Percentiles rank a stretch among this genome's conserved stretches.
phyloP scores from a whole-genome alignment of 2,329 filamentous ascomycete species.

The Colletotrichum godetiae region DNA sequence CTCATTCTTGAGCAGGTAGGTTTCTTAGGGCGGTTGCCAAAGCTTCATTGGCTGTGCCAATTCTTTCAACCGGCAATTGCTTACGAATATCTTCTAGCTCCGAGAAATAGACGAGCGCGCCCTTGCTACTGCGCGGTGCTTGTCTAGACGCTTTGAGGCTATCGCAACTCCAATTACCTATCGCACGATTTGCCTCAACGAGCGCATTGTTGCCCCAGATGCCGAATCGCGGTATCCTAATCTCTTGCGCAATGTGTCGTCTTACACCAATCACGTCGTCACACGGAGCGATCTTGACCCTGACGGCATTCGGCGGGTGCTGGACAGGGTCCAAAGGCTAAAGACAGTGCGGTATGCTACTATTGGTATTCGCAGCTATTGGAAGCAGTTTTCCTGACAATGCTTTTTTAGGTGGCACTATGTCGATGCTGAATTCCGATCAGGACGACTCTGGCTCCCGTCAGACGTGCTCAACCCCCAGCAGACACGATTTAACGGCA shows the following conservation, averaged over 20 bases:
- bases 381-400: not conserved
- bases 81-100: constrained; percentile 46
- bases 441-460: constrained; percentile 48
- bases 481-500: constrained; percentile 43
- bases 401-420: constrained; percentile 51
- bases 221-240: constrained; percentile 47
- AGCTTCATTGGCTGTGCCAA: not conserved
- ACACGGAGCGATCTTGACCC: constrained; percentile 54
- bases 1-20: constrained; percentile 55
- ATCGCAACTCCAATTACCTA: constrained; percentile 57
- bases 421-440: constrained; percentile 43
- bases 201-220: constrained; percentile 48
- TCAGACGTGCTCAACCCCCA: constrained; percentile 50
- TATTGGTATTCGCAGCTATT: not conserved
- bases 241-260: constrained; percentile 48
- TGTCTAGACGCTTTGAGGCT: constrained; percentile 53
- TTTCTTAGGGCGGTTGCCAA: not conserved
- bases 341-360: constrained; percentile 52
- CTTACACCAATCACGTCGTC: constrained; percentile 53
- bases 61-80: not conserved
- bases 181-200: constrained; percentile 50
- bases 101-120: constrained; percentile 49
- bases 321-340: constrained; percentile 50
- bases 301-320: constrained; percentile 46
- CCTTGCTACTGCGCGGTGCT: constrained; percentile 47